These are phyloP conservation scores for Oryza punctata DNA, from an alignment of 176 grass and related monocot genomes.

Conservation along the genomic window DNA sequence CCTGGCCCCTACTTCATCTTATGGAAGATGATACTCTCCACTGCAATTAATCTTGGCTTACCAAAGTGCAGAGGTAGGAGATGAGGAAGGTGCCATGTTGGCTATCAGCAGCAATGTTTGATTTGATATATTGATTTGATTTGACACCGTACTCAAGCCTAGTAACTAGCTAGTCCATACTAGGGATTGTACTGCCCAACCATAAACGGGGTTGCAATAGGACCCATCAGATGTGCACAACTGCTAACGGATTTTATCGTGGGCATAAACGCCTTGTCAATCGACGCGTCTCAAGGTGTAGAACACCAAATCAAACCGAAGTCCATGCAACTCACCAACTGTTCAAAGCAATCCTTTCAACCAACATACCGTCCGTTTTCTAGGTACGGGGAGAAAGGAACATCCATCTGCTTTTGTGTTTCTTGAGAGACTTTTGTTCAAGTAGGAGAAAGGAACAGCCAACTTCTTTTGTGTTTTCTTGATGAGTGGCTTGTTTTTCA, in stretches of 20 bases:
- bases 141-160: not conserved
- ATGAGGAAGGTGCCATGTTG: not conserved
- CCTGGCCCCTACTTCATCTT: too few relatives aligned
- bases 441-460: not conserved
- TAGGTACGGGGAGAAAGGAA: not conserved
- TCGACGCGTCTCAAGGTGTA: not conserved
- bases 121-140: not conserved
- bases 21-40: too few relatives aligned
- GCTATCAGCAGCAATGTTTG: not conserved
- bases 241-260: constrained; percentile 24
- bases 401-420: not conserved
- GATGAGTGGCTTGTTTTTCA: not conserved
- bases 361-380: too few relatives aligned
- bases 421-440: not conserved
- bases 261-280: not conserved
- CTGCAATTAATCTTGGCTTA: too few relatives aligned
- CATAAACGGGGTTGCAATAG: not conserved
- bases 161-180: not conserved
- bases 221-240: not conserved
- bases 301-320: not conserved
- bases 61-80: too few relatives aligned
- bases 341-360: not conserved
- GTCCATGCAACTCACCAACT: too few relatives aligned
- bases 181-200: not conserved
- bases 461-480: not conserved